phyloP scores from a whole-genome alignment of 1,139 yeast species.

The Kurtzmaniella quercitrusa region DNA sequence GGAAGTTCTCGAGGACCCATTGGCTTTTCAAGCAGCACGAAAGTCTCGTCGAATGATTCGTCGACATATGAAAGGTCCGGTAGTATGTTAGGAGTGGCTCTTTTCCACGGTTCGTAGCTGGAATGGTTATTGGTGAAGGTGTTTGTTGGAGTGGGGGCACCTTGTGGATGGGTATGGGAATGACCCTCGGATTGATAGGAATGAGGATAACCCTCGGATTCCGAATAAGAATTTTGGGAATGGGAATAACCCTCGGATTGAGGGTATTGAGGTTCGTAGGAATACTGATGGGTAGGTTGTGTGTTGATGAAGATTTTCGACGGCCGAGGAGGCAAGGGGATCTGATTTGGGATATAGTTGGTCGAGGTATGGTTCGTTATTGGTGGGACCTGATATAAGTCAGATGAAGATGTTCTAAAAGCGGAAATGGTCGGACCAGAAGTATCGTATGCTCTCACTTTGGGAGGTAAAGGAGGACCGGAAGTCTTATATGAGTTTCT shows the following conservation, averaged over 20 bases:
- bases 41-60: slow-evolving; percentile 7
- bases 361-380: background rate
- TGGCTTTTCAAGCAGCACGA: slow-evolving; percentile 23
- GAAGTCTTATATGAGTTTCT: background rate
- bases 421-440: background rate
- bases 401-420: background rate
- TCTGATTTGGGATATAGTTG: background rate
- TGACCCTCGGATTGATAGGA: background rate
- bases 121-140: background rate
- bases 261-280: background rate
- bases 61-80: slow-evolving; percentile 6
- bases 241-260: background rate
- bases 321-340: background rate
- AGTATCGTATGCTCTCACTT: background rate
- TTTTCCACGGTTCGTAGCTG: background rate
- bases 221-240: too few relatives aligned
- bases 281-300: background rate
- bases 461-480: background rate
- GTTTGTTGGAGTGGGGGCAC: too few relatives aligned
- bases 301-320: background rate
- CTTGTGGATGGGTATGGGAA: too few relatives aligned
- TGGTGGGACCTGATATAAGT: background rate
- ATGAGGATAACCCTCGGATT: too few relatives aligned
- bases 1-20: slow-evolving; percentile 42
- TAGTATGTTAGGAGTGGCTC: background rate